Conservation (phyloP, 1,284 basidiomycete genomes). For the Puccinia polysora region DNA sequence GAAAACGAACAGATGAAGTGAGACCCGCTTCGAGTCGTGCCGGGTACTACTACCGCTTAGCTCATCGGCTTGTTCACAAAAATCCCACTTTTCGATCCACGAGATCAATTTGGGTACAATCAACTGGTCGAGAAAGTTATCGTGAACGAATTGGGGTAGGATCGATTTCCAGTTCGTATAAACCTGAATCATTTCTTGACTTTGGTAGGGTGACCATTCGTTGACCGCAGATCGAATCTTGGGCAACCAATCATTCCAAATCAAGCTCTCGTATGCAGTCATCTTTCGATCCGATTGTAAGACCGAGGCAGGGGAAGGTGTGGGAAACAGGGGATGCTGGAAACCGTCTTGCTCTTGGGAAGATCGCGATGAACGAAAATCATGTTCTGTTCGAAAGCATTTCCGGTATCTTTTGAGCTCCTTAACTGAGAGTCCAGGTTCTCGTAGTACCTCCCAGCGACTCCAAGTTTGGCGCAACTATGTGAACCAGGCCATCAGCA, state of each 20-base stretch:
- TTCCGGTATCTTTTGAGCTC: conserved; percentile 65
- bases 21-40: conserved; percentile 54
- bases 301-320: conserved; percentile 1
- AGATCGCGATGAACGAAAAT: conserved; percentile 15
- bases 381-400: conserved; percentile 60
- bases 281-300: conserved; percentile 57
- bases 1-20: conserved; percentile 78
- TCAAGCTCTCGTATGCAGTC: conserved; percentile 88
- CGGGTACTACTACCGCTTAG: conserved; percentile 56
- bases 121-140: conserved; percentile 93
- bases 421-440: conserved; percentile 61
- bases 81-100: conserved; percentile 70
- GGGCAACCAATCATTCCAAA: conserved; percentile 94
- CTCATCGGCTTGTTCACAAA: conserved; percentile 55
- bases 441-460: conserved; percentile 68
- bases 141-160: conserved; percentile 81
- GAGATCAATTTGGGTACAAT: conserved; percentile 83
- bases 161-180: conserved; percentile 83
- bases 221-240: conserved; percentile 84
- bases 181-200: conserved; percentile 70
- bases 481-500: conserved; percentile 38
- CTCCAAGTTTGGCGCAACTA: conserved; percentile 63
- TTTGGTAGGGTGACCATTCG: conserved; percentile 70
- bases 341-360: conserved; percentile 38
- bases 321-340: conserved; percentile 13